Conservation (phyloP, 805 yeast genomes). For the Candida peoriensis region DNA sequence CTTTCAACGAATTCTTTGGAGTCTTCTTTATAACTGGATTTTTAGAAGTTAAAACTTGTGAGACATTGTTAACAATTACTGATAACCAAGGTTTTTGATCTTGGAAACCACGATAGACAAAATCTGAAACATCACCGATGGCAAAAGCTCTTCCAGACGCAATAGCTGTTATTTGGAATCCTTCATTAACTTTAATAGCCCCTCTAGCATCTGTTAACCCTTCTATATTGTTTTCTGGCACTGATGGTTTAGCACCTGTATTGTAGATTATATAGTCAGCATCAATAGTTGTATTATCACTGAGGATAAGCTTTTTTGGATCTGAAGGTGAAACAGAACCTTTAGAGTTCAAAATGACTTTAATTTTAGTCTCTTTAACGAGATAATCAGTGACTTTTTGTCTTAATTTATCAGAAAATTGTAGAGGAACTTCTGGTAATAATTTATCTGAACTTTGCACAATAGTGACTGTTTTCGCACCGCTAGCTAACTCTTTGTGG, state of each 20-base stretch:
- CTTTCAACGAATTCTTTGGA: conserved; percentile 1
- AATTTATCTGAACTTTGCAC: conserved; percentile 17
- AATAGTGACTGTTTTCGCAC: conserved; percentile 20
- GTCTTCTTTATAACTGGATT: neutral
- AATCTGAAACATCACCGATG: conserved; percentile 29
- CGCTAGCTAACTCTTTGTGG: conserved; percentile 9
- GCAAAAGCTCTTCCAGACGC: conserved; percentile 26
- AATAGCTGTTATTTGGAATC: conserved; percentile 18
- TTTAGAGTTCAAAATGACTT: conserved; percentile 6
- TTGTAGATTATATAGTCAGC: conserved; percentile 10
- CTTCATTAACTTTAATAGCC: conserved; percentile 17
- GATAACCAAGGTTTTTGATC: conserved; percentile 8
- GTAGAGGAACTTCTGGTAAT: conserved; percentile 6
- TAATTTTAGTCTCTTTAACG: conserved; percentile 3
- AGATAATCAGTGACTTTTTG: conserved; percentile 9
- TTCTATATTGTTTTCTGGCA: conserved; percentile 16
- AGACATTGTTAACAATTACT: conserved; percentile 17
- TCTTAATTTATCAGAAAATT: conserved; percentile 15
- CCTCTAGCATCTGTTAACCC: conserved; percentile 13
- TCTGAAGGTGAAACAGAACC: conserved; percentile 2
- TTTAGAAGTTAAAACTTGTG: conserved; percentile 1
- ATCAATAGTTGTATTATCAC: neutral
- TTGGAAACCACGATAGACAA: conserved; percentile 20
- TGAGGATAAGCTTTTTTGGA: neutral
- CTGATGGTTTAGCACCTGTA: conserved; percentile 19